Base-by-base conservation (phyloP, 73 alveolate genomes). In the Urostyla sp. region DNA sequence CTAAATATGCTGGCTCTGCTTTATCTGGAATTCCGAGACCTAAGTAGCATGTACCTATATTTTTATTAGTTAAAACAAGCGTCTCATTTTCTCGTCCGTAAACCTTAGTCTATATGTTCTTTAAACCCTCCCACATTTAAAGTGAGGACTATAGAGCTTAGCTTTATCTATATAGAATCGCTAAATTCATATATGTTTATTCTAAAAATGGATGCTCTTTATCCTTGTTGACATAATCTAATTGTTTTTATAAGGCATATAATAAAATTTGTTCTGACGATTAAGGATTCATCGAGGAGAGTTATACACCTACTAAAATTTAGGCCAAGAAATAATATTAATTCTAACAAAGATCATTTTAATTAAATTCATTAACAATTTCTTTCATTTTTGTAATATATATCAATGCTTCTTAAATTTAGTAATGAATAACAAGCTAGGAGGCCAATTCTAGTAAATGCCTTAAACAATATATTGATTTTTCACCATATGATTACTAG, bases 131-230 rank as follows among this genome's bases (percentile, higher is more conserved):
- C 76, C 76, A 59, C 20, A 35, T 35, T 52, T 30, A 30, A 15
- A 59, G 56, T 3, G 76, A 23, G 5, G 57, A 52, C 10, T 59
- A 7, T n/a, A 35, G 37, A 35, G n/a, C n/a, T 31, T 59, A 20
- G 15, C 5, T 10, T 10, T 11, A 31, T 59, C 76, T 59, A 35
- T 59, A 59, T 13, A 66, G 44, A 21, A 66, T 37, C 13, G 67
- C 80, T 7, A 66, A 10, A 32, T 66, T 66, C 46, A 28, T 54
- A 7, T 40, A 18, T 6, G 80, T 43, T 45, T 66, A 44, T 45
- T 66, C 80, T 46, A 66, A 44, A 44, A 66, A 66, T 1, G 80
- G 80, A 66, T 66, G 80, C 38, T 36, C 66, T 3, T 45, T 51
- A 44, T 18, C 6, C 7, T 45, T 28, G 6, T 66, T 63, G 18